Evolutionary conservation across 192 early-diverging fungal species (phyloP).

Genomic region (Backusella luteola): DNA sequence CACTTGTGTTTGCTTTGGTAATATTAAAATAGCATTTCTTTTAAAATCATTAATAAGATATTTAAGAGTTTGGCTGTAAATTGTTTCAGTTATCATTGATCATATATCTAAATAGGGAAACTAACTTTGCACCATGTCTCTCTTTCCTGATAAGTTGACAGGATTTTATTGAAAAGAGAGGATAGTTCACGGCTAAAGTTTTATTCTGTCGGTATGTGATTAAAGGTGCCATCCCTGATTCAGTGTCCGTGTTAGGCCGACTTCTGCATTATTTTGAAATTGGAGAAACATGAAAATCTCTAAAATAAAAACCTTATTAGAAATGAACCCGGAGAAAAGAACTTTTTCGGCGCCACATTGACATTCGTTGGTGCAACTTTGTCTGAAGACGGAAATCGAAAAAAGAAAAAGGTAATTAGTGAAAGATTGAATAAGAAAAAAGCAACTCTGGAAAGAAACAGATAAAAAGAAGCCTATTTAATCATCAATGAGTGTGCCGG

Average conservation of each 20-base stretch:
- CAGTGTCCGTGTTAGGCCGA: not conserved
- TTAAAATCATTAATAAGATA: not conserved
- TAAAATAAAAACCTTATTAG: conserved; percentile 8
- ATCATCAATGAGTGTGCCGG: not conserved
- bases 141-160: not conserved
- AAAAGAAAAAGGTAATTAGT: not conserved
- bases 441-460: not conserved
- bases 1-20: not conserved
- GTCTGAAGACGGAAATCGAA: not conserved
- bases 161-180: not conserved
- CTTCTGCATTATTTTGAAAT: not conserved
- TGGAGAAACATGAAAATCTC: conserved; percentile 5
- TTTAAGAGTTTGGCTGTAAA: not conserved
- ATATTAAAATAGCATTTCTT: not conserved
- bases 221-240: not conserved
- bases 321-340: not conserved
- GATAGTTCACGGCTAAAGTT: not conserved
- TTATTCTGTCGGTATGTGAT: not conserved
- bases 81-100: not conserved
- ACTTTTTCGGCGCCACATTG: not conserved
- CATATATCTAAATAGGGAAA: not conserved
- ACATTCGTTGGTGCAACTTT: conserved; percentile 7
- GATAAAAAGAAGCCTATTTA: not conserved
- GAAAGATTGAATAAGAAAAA: not conserved
- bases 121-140: not conserved